Conservation (phyloP, 2,329 filamentous ascomycete genomes). For the Cercospora brassicicola region DNA sequence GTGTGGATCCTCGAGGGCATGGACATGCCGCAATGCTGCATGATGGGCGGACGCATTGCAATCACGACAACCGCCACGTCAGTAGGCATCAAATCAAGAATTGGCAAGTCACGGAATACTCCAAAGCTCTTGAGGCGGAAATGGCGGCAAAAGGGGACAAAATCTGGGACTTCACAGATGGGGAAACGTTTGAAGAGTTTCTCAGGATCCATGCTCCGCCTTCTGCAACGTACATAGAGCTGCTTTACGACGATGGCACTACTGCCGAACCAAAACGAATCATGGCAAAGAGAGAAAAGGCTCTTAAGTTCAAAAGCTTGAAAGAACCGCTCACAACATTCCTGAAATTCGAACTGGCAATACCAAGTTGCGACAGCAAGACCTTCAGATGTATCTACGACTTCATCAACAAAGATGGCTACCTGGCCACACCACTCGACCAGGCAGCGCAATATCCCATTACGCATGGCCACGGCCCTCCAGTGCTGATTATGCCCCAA, state of each 20-base stretch:
- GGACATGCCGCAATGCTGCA: conserved; percentile 21
- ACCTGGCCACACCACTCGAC: conserved; percentile 20
- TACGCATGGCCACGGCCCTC: conserved; percentile 15
- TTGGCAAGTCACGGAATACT: conserved; percentile 36
- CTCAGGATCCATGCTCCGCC: conserved; percentile 35
- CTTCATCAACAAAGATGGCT: conserved; percentile 31
- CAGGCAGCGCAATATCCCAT: conserved; percentile 6
- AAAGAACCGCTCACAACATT: conserved; percentile 36
- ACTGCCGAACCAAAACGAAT: conserved; percentile 27
- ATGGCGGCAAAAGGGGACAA: conserved; percentile 40
- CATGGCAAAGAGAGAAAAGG: conserved; percentile 36
- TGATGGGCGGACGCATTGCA: conserved; percentile 35
- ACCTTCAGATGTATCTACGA: conserved; percentile 41
- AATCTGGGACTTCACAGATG: conserved; percentile 38
- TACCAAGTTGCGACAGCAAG: conserved; percentile 36
- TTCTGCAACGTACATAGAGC: conserved; percentile 41
- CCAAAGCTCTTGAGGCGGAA: conserved; percentile 38
- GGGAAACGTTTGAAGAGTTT: conserved; percentile 35
- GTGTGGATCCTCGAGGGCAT: conserved; percentile 26
- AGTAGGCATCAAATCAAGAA: conserved; percentile 35
- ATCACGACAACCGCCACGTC: conserved; percentile 35
- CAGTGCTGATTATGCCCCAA: conserved; percentile 12
- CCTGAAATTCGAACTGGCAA: conserved; percentile 36
- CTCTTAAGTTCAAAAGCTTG: conserved; percentile 37
- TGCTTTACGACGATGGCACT: conserved; percentile 40